Evolutionary conservation across 805 yeast species (phyloP), one percentile per base, ranked within the genome.

Genomic region (Deakozyma indianensis): DNA sequence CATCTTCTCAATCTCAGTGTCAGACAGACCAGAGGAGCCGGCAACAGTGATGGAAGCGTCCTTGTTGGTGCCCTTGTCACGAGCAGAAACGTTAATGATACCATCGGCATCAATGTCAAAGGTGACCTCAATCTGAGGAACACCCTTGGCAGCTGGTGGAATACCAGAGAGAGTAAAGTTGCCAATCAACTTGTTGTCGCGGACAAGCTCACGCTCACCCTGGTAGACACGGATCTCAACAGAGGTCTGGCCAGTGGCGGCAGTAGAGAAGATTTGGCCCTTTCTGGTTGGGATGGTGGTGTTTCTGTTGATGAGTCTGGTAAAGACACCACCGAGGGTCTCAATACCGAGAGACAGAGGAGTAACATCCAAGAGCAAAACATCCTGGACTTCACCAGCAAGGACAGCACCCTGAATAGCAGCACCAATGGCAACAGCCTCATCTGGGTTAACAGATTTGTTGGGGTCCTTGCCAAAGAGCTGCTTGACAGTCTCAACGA

Each of bases 221-320:
- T 87, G 96, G 95, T 85, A 88, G 50, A 87, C 96, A 73, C 96
- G 82, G 71, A 87, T 87, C 74, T 86, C 95, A 57, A 86, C 95
- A 58, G 94, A 83, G 53, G 95, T 86, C 75, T 86, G 96, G 65
- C 95, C 95, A 58, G 90, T 83, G 54, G 94, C 87, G 53, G 95
- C 95, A 59, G 96, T 86, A 46, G 95, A 85, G 82, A 88, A 87
- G 60, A 87, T 79, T 74, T 87, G 96, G 43, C 95, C 83, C 73
- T 87, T 87, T 78, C 86, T 85, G 59, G 95, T 86, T 68, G 96
- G 96, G 55, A 87, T 86, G 52, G 96, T 87, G 57, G 96, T 87
- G 80, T 87, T 83, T 71, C 94, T 81, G 71, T 83, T 79, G 64
- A 83, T 83, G 67, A 83, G 74, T 66, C 92, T 77, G 48, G 96